These are phyloP conservation scores for Anthostomella pinea DNA, from an alignment of 2,329 filamentous ascomycete species.

Conservation along the genomic window DNA sequence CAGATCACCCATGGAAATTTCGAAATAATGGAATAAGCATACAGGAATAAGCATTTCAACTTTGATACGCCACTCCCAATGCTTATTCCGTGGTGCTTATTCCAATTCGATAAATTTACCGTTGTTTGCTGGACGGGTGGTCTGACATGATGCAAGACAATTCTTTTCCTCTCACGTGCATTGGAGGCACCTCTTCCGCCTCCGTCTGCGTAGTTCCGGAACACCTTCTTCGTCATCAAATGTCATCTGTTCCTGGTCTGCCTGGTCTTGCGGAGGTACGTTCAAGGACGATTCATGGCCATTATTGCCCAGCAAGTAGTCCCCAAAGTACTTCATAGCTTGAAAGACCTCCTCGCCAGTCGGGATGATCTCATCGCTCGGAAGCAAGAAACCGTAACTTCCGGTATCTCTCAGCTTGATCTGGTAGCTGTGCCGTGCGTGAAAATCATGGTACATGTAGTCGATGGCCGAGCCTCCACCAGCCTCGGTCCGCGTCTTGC, in stretches of 20 bases:
- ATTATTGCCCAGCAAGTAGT: conserved; percentile 71
- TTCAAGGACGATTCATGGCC: conserved; percentile 51
- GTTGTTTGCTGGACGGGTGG: too few relatives aligned
- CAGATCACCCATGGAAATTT: too few relatives aligned
- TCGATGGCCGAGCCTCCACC: conserved; percentile 86
- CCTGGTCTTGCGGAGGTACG: conserved; percentile 22
- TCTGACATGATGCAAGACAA: neutral
- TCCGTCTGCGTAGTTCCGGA: conserved; percentile 22
- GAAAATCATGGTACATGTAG: conserved; percentile 89
- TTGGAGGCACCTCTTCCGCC: conserved; percentile 8
- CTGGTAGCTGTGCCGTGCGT: conserved; percentile 84
- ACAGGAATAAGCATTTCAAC: too few relatives aligned
- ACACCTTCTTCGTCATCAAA: conserved; percentile 12
- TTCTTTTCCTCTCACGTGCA: conserved; percentile 6
- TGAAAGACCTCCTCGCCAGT: conserved; percentile 85
- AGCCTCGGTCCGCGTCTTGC: conserved; percentile 57
- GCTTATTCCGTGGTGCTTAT: too few relatives aligned
- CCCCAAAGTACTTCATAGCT: conserved; percentile 78
- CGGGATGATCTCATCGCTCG: conserved; percentile 81
- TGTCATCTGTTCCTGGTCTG: conserved; percentile 16
- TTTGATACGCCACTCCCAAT: too few relatives aligned
- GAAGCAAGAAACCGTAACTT: conserved; percentile 89
- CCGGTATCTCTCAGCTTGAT: conserved; percentile 92
- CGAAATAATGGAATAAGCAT: too few relatives aligned
- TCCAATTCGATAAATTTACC: too few relatives aligned